Percentiles rank a stretch among this genome's conserved stretches.
Evolutionary conservation across 2,329 filamentous ascomycete species (phyloP).

Genomic region (Cryphonectria parasitica): DNA sequence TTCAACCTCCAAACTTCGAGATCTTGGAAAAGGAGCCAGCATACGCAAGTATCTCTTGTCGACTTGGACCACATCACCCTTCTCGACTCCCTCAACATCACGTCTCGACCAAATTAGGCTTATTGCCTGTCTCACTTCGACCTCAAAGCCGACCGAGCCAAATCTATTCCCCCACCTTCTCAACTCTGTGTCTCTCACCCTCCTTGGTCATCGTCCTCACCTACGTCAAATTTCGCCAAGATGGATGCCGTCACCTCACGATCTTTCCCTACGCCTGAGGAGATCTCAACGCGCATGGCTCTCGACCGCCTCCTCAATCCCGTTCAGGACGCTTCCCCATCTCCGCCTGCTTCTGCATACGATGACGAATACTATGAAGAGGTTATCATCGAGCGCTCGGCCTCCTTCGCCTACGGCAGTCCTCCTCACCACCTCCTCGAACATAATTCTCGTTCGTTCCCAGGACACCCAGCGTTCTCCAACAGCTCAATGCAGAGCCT

Average conservation of each 20-base stretch:
- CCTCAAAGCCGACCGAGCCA: background rate
- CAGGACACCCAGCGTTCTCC: slow-evolving; percentile 21
- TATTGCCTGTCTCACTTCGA: background rate
- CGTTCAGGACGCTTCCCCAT: background rate
- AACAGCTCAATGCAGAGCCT: slow-evolving; percentile 18
- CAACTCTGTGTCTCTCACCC: background rate
- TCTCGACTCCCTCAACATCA: background rate
- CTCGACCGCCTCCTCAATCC: background rate
- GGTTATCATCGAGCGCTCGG: background rate
- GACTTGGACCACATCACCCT: background rate
- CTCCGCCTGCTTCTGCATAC: background rate
- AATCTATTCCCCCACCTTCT: background rate
- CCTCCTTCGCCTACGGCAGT: background rate
- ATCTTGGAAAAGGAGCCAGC: background rate
- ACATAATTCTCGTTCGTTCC: background rate
- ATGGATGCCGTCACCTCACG: background rate
- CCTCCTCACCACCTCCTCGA: background rate
- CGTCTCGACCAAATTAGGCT: background rate
- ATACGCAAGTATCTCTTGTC: background rate
- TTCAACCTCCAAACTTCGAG: background rate
- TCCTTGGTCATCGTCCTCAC: background rate
- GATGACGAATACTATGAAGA: background rate
- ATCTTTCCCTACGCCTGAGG: background rate
- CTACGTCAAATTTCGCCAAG: background rate
- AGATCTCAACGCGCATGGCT: background rate